Evolutionary conservation across 306 rosid genomes (phyloP).

Genomic region (Cicer yamashitae): DNA sequence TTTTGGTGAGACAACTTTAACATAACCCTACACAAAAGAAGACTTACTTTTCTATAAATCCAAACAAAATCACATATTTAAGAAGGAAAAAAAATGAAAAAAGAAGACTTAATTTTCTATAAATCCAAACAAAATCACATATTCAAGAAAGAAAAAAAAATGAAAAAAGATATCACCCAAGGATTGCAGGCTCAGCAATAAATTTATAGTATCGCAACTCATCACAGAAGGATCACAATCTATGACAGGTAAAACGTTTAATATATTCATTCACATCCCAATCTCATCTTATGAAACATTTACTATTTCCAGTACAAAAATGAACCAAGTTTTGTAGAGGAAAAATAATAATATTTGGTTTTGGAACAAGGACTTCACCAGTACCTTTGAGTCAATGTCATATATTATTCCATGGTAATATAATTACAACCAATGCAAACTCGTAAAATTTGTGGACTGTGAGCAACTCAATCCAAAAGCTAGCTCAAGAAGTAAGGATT

Average conservation of each 20-base stretch:
- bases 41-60: constrained; percentile 17
- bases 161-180: background rate
- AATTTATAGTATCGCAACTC: constrained; percentile 21
- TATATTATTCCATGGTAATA: background rate
- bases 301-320: background rate
- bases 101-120: constrained; percentile 18
- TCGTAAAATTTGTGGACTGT: too few relatives aligned
- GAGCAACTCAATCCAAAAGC: too few relatives aligned
- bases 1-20: constrained; percentile 76
- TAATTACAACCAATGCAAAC: background rate
- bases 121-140: constrained; percentile 29
- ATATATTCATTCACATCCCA: constrained; percentile 23
- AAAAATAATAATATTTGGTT: background rate
- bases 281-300: background rate
- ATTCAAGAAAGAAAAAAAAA: background rate
- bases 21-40: constrained; percentile 72
- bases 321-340: background rate
- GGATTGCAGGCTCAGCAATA: background rate
- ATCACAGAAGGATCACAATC: constrained; percentile 3
- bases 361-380: background rate
- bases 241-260: background rate
- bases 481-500: too few relatives aligned
- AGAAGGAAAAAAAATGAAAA: background rate
- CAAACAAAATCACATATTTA: constrained; percentile 6
- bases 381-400: constrained; percentile 13